Evolutionary conservation across 1,284 basidiomycete genomes (phyloP).

Genomic region (Cryptococcus jaspeensis): DNA sequence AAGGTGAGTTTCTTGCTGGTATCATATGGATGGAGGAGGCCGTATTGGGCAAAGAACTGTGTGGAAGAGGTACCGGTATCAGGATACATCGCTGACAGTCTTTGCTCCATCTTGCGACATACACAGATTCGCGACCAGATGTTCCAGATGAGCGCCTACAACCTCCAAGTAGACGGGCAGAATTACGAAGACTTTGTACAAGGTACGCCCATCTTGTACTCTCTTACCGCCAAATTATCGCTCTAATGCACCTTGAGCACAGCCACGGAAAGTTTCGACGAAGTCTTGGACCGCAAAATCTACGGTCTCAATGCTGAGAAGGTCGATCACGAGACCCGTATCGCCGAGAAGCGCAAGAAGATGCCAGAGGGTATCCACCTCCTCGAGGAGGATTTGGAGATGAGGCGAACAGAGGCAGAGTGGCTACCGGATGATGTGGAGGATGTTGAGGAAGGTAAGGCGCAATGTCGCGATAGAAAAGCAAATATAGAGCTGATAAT

Average conservation of each 20-base stretch:
- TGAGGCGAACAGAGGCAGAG: conserved; percentile 54
- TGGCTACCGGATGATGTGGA: conserved; percentile 35
- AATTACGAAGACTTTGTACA: conserved; percentile 66
- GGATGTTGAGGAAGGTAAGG: conserved; percentile 1
- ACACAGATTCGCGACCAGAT: conserved; percentile 50
- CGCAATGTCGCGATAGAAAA: background rate
- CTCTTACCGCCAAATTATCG: background rate
- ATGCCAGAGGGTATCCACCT: conserved; percentile 59
- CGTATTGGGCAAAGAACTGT: background rate
- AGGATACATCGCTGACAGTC: background rate
- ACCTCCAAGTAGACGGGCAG: conserved; percentile 74
- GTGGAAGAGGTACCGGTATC: too few relatives aligned
- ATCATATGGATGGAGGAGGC: background rate
- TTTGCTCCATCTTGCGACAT: too few relatives aligned
- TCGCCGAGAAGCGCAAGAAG: conserved; percentile 62
- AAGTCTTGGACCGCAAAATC: conserved; percentile 69
- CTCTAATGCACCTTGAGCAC: background rate
- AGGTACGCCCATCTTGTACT: conserved; percentile 28
- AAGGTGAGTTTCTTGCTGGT: conserved; percentile 20
- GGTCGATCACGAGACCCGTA: conserved; percentile 64
- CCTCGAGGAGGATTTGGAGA: conserved; percentile 56
- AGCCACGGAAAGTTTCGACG: conserved; percentile 77
- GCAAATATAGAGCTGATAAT: background rate
- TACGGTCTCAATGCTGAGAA: conserved; percentile 68
- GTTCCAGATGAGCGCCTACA: conserved; percentile 65